Evolutionary conservation across 306 rosid genomes (phyloP), one percentile per base, ranked within the genome.

Genomic region (Inga laurina): DNA sequence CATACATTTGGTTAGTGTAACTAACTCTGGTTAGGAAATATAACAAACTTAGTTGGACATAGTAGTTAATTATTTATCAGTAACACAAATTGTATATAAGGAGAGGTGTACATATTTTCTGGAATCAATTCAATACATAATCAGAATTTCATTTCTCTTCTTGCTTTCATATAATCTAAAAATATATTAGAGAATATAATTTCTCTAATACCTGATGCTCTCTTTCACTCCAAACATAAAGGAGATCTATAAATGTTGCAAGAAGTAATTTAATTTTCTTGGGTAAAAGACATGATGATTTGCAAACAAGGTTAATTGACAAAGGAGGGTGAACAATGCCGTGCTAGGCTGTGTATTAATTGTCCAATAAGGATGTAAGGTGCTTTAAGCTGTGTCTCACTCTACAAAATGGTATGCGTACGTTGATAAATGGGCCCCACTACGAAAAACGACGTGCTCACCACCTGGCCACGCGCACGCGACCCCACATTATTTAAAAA

Each of bases 401-500:
- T 64, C 37, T 64, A 52, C 12, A 57, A 49, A 43, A 51, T 52
- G 73, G 12, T 76, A 59, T 61, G 75, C 52, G 18, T 46, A 77
- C 81, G 81, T 81, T 72, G 59, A 46, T 70, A 16, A 15, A 52
- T 82, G 66, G 83, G 85, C 86, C 34, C 91, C 27, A 45, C 88
- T 88, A 7, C 35, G 80, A 92, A 88, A 79, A 90, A 87, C 77
- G 90, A 87, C 91, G 91, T 88, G 93, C 88, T 56, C 84, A 84
- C 89, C 89, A 88, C 91, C 88, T 80, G 82, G 87, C 93, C 90
- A 89, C 87, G 85, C 90, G 93, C 97, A 91, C 95, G 84, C 85
- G 72, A 88, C 91, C 94, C 97, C 88, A 88, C 91, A 22, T 22
- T 49, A 14, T 10, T 2, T 22, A 52, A 52, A 61, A 22, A 22